Conservation (phyloP, 2,329 filamentous ascomycete species). For the Aspergillus ibericus region DNA sequence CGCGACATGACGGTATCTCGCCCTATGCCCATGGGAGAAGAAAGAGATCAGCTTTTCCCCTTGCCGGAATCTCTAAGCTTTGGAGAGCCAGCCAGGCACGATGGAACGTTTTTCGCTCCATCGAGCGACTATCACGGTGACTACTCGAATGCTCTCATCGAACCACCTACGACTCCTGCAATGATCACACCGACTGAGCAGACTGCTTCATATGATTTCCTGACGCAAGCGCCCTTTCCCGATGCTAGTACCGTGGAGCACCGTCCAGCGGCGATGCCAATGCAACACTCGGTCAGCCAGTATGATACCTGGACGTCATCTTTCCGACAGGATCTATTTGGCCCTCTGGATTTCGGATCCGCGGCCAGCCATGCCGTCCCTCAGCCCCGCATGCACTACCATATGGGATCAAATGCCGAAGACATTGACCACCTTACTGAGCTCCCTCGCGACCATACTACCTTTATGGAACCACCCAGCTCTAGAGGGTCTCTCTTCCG, state of each 20-base stretch:
- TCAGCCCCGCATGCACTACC: slow-evolving; percentile 30
- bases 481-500: slow-evolving; percentile 29
- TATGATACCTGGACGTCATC: slow-evolving; percentile 34
- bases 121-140: slow-evolving; percentile 30
- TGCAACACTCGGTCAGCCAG: slow-evolving; percentile 21
- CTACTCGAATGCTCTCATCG: slow-evolving; percentile 30
- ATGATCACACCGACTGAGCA: slow-evolving; percentile 34
- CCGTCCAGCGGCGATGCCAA: slow-evolving; percentile 21
- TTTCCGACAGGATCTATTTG: slow-evolving; percentile 37
- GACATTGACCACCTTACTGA: slow-evolving; percentile 25
- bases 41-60: slow-evolving; percentile 27
- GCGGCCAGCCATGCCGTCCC: slow-evolving; percentile 24
- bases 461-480: slow-evolving; percentile 20
- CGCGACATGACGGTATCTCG: slow-evolving; percentile 22
- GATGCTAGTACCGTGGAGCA: slow-evolving; percentile 24
- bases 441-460: slow-evolving; percentile 16
- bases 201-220: slow-evolving; percentile 32
- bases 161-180: slow-evolving; percentile 26
- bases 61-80: slow-evolving; percentile 31
- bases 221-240: slow-evolving; percentile 26
- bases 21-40: slow-evolving; percentile 20
- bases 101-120: slow-evolving; percentile 29
- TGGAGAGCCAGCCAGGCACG: slow-evolving; percentile 26
- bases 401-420: slow-evolving; percentile 27
- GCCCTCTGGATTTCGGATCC: slow-evolving; percentile 31